Evolutionary conservation across 495 filamentous ascomycete species (phyloP), one percentile per base, ranked within the genome.

Genomic region (Schizothecium vesticola): DNA sequence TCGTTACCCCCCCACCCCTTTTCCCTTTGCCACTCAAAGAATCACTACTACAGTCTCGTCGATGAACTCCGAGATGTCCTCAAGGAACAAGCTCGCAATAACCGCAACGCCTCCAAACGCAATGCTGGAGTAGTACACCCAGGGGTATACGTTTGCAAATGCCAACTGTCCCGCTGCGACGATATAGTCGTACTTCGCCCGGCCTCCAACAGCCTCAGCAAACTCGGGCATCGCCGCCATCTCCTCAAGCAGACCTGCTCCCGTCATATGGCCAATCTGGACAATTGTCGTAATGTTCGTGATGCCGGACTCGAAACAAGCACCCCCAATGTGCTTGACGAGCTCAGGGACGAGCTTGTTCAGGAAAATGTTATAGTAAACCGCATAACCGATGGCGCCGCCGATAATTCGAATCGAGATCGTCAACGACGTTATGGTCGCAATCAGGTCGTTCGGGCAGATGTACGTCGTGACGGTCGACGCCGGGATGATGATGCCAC

Each of bases 281-380:
- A 90, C 87, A 57, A 83, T 85, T 22, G 82, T 75, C 8, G 68
- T 69, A 57, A 85, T 83, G 68, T 86, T 76, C 6, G 80, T 85
- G 73, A 92, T 89, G 66, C 85, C 82, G 51, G 85, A 77, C 63
- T 75, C 72, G 3, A 78, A 64, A 81, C 89, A 88, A 1, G 84
- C 81, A 10, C 80, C 82, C 23, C 83, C 85, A 19, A 91, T 84
- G 64, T 85, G 82, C 59, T 82, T 61, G 10, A 65, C 74, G 33
- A 88, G 84, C 22, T 80, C 76, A 0, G 86, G 83, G 16, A 83
- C 69, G 67, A 91, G 87, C 77, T 90, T 90, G 70, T 83, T 82
- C 70, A 86, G 75, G 79, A 91, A 92, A 71, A 92, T 83, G 73
- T 91, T 92, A 83, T 88, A 92, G 83, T 92, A 92, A 67, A 89